These are phyloP conservation scores for Acacia pycnantha DNA, from an alignment of 331 rosid genomes.

Conservation along the genomic window DNA sequence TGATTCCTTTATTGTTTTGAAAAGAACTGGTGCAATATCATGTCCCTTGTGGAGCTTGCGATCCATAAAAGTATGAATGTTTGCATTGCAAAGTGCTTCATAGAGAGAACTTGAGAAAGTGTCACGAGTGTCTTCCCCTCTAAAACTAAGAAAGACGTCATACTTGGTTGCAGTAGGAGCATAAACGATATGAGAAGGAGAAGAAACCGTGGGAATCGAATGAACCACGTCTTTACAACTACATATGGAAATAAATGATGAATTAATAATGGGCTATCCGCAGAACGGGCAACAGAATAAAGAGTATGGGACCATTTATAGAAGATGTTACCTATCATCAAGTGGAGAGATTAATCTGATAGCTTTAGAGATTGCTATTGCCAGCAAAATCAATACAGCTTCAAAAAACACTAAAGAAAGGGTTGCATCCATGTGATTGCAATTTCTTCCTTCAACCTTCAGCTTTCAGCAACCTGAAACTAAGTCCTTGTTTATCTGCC, in stretches of 20 bases:
- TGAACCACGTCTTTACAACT: not conserved
- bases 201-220: not conserved
- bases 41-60: not conserved
- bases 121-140: not conserved
- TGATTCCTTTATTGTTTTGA: not conserved
- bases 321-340: not conserved
- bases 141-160: not conserved
- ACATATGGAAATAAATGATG: not conserved
- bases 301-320: not conserved
- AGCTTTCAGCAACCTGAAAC: no score
- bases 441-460: not conserved
- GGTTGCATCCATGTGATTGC: not conserved
- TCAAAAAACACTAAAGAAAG: not conserved
- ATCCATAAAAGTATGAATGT: not conserved
- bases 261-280: no score
- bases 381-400: not conserved
- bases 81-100: not conserved
- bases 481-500: no score
- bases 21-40: not conserved
- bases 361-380: not conserved
- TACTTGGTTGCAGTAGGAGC: not conserved
- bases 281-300: no score
- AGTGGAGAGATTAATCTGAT: not conserved
- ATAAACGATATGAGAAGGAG: not conserved
- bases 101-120: not conserved